Evolutionary conservation across 208 protist species (phyloP), one percentile per base, ranked within the genome.

Genomic region (Naegleria lovaniensis): DNA sequence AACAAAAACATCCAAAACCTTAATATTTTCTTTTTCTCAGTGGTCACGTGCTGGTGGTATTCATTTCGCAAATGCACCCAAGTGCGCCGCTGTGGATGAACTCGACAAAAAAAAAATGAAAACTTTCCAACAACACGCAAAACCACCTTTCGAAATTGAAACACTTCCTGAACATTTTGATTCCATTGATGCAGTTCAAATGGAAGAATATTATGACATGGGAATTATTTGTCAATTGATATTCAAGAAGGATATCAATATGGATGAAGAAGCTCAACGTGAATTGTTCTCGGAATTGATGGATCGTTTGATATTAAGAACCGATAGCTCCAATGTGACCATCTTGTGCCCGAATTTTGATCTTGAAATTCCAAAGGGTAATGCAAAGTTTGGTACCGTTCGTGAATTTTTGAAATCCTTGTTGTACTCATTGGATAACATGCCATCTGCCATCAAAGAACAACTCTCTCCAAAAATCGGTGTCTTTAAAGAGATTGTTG

Each of bases 331-430:
- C 0, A 33, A 2, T 84, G 25, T 84, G 11, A 84, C 29, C 29
- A 41, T 84, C 29, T 84, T 84, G 38, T 84, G 76, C 15, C 76
- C 76, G 33, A 38, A 19, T 16, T 84, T 84, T 33, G 16, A 19
- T 25, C 40, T 87, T 87, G 83, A 87, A n/a, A 87, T 87, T 11
- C 41, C 83, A n/a, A 25, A 41, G 15, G 83, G 83, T 51, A 87
- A 40, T 40, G 29, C 40, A 87, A 40, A 36, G 40, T 40, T 87
- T 40, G 3, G 4, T 2, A 87, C 83, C 38, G 41, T 87, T 51
- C 36, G 33, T 19, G 83, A 87, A 15, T 51, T 51, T 15, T 67
- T 67, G 19, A 15, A 29, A 3, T 15, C 55, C 43, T 25, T 87
- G 38, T 15, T 51, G 43, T 25, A 87, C 16, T 22, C 40, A 40